These are phyloP conservation scores for Gastrolobium bilobum DNA, from an alignment of 306 rosid genomes.

Conservation along the genomic window DNA sequence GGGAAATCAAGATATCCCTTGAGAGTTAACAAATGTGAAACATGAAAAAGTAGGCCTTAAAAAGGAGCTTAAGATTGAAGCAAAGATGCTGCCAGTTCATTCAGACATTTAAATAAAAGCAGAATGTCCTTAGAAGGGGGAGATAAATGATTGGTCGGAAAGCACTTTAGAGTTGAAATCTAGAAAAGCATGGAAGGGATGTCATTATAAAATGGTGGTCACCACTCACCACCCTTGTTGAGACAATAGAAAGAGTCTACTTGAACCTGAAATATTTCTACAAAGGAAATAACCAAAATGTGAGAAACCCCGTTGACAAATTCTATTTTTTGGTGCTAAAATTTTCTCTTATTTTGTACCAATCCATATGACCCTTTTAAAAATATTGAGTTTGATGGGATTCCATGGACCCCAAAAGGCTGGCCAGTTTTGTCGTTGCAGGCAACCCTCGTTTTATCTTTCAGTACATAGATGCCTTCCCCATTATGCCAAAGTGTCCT, in stretches of 20 bases:
- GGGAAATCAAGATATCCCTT: conserved; percentile 32
- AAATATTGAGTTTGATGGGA: conserved; percentile 57
- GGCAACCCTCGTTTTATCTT: conserved; percentile 55
- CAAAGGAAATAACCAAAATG: conserved; percentile 53
- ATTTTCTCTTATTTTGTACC: conserved; percentile 53
- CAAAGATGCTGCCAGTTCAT: conserved; percentile 99
- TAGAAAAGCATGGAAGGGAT: conserved; percentile 53
- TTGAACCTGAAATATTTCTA: conserved; percentile 18
- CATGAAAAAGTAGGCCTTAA: conserved; percentile 53
- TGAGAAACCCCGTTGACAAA: conserved; percentile 65
- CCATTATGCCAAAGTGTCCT: neutral
- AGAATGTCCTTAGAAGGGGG: conserved; percentile 76
- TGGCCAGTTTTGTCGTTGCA: conserved; percentile 83
- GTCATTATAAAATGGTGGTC: conserved; percentile 62
- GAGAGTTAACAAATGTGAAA: conserved; percentile 43
- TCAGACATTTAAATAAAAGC: conserved; percentile 55
- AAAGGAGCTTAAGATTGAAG: conserved; percentile 66
- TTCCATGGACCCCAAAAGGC: conserved; percentile 67
- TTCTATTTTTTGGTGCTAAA: conserved; percentile 44
- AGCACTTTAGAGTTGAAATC: conserved; percentile 61
- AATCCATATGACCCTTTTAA: conserved; percentile 38
- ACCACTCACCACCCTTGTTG: conserved; percentile 50
- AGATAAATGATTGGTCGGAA: conserved; percentile 83
- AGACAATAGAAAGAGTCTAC: conserved; percentile 52
- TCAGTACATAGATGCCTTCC: conserved; percentile 54